These are phyloP conservation scores for Fraxinus platypoda DNA, from an alignment of 305 asterid genomes.

Conservation along the genomic window DNA sequence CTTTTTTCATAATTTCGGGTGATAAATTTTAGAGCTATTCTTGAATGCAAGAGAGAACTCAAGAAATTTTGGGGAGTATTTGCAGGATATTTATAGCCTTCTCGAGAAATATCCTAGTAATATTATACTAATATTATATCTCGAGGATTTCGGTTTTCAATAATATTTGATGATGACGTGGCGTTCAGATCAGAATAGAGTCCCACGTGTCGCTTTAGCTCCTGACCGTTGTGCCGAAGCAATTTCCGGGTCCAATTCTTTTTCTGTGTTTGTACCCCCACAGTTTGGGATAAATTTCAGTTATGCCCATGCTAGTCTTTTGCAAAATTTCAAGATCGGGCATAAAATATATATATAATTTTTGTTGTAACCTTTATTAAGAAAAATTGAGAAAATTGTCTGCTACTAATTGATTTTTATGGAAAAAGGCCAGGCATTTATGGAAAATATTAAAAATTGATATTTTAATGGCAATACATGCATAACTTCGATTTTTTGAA, in stretches of 20 bases:
- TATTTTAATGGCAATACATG: too few relatives aligned
- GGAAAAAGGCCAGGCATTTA: too few relatives aligned
- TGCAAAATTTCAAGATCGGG: neutral
- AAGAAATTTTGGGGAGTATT: neutral
- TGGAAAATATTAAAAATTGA: too few relatives aligned
- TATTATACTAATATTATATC: neutral
- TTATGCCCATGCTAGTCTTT: neutral
- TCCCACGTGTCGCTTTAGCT: neutral
- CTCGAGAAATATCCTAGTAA: constrained; percentile 25
- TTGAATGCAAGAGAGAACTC: neutral
- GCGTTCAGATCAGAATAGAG: neutral
- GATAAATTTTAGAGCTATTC: neutral
- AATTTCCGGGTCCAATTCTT: neutral
- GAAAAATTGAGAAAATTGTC: too few relatives aligned
- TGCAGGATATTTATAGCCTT: constrained; percentile 34
- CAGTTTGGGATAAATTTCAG: neutral
- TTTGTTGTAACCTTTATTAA: too few relatives aligned
- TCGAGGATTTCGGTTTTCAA: neutral
- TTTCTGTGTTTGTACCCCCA: neutral
- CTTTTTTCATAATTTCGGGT: neutral
- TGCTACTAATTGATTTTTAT: too few relatives aligned
- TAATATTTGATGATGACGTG: neutral
- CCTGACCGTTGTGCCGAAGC: neutral
- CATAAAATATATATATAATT: too few relatives aligned
- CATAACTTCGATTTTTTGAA: too few relatives aligned